These are phyloP conservation scores for Skeletonema marinoi DNA, from an alignment of 108 stramenopile genomes.

Conservation along the genomic window DNA sequence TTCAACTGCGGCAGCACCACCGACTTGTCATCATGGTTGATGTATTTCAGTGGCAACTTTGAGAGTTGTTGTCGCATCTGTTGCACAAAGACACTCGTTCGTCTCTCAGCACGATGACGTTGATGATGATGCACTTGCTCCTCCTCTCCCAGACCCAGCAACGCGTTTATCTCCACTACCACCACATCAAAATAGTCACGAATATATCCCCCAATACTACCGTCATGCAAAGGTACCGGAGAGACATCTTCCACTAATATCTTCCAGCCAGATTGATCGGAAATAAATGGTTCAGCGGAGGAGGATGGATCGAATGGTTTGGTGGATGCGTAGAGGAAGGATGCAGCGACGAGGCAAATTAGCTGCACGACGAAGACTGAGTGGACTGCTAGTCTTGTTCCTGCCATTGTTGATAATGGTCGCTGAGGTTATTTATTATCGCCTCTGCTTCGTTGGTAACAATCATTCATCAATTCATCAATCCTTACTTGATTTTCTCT, in stretches of 20 bases:
- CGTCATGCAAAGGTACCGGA: conserved; percentile 4
- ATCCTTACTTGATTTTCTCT: too few species aligned
- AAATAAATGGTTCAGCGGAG: conserved; percentile 39
- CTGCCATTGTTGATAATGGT: conserved; percentile 27
- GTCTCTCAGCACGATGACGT: not conserved
- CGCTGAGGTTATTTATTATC: too few species aligned
- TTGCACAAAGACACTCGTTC: conserved; percentile 22
- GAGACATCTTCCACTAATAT: conserved; percentile 30
- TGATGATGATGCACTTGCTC: not conserved
- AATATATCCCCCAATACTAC: not conserved
- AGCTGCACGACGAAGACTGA: conserved; percentile 34
- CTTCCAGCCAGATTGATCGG: conserved; percentile 44
- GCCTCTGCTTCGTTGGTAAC: too few species aligned
- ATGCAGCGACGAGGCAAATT: conserved; percentile 18
- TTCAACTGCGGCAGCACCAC: conserved; percentile 12
- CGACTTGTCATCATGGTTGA: not conserved
- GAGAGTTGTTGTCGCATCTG: conserved; percentile 27
- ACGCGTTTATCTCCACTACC: not conserved
- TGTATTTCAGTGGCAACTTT: not conserved
- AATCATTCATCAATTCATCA: too few species aligned
- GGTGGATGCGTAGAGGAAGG: conserved; percentile 36
- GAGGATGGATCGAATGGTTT: not conserved
- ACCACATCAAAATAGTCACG: not conserved
- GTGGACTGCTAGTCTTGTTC: conserved; percentile 49
- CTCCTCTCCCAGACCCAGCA: not conserved